Evolutionary conservation across 306 rosid species (phyloP).

Genomic region (Cicer pinnatifidum): DNA sequence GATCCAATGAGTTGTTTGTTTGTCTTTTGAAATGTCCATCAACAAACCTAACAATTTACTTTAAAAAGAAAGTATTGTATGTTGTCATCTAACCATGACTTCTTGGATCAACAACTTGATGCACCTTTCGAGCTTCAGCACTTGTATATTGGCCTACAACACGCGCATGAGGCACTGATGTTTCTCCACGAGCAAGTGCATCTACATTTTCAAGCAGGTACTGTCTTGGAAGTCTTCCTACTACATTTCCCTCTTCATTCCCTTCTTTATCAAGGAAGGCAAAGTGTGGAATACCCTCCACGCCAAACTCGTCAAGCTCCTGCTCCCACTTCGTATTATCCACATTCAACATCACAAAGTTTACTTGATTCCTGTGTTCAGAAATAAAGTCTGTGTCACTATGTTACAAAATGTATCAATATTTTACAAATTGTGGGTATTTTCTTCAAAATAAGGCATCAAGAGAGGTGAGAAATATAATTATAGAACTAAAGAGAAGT

Average conservation of each 20-base stretch:
- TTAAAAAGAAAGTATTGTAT: slow-evolving; percentile 38
- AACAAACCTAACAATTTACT: slow-evolving; percentile 36
- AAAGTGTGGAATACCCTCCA: slow-evolving; percentile 98
- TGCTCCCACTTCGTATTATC: slow-evolving; percentile 99
- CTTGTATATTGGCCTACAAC: slow-evolving; percentile 81
- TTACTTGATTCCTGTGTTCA: slow-evolving; percentile 49
- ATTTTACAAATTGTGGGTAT: not conserved
- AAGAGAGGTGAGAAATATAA: slow-evolving; percentile 1
- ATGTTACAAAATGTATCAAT: not conserved
- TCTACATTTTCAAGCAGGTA: slow-evolving; percentile 80
- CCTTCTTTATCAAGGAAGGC: slow-evolving; percentile 88
- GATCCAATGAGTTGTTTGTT: slow-evolving; percentile 4
- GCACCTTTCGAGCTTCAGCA: slow-evolving; percentile 86
- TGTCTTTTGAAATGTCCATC: slow-evolving; percentile 41
- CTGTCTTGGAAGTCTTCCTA: slow-evolving; percentile 86
- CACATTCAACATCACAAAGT: slow-evolving; percentile 63
- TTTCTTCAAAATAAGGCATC: not conserved
- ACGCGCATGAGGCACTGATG: slow-evolving; percentile 85
- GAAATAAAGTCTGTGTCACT: not conserved
- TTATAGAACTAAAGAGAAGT: not conserved
- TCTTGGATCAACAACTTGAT: slow-evolving; percentile 87
- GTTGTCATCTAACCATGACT: slow-evolving; percentile 73
- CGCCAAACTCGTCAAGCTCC: slow-evolving; percentile 96
- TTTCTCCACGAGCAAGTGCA: slow-evolving; percentile 79
- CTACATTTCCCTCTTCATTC: slow-evolving; percentile 92